Percentiles rank a stretch among this genome's conserved stretches.
Conservation (phyloP, 768 basidiomycete species). For the Mycena vulgaris region DNA sequence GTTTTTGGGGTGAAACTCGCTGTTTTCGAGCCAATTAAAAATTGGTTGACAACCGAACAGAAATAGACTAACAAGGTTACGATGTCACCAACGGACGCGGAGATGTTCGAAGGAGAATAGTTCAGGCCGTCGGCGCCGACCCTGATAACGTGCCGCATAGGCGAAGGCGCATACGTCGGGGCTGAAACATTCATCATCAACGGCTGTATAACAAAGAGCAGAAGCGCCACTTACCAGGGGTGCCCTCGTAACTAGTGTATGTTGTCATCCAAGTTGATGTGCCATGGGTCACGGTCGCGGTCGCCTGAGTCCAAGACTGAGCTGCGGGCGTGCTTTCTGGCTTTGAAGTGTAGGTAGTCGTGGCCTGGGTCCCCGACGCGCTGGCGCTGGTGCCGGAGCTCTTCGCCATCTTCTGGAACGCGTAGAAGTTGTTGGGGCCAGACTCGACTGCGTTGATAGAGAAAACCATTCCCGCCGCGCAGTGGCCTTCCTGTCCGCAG, state of each 20-base stretch:
- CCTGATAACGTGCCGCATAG: conserved; percentile 36
- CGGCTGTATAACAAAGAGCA: neutral
- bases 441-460: conserved; percentile 54
- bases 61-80: conserved; percentile 35
- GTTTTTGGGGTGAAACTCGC: conserved; percentile 44
- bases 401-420: neutral
- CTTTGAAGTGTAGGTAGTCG: neutral
- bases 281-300: conserved; percentile 49
- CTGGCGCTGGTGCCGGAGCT: neutral
- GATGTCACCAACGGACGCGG: conserved; percentile 39
- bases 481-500: conserved; percentile 59
- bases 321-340: conserved; percentile 41
- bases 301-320: conserved; percentile 44
- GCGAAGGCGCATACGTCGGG: neutral
- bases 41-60: neutral
- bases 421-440: conserved; percentile 43
- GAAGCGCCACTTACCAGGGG: conserved; percentile 21
- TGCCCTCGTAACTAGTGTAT: conserved; percentile 41
- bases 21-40: neutral
- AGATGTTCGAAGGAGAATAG: conserved; percentile 35
- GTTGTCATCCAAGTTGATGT: conserved; percentile 42
- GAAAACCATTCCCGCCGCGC: conserved; percentile 65
- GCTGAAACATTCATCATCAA: neutral
- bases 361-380: no score
- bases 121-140: conserved; percentile 37